Base-by-base conservation (phyloP, 2,329 filamentous ascomycete genomes). In the Pleoardoris graminearum region DNA sequence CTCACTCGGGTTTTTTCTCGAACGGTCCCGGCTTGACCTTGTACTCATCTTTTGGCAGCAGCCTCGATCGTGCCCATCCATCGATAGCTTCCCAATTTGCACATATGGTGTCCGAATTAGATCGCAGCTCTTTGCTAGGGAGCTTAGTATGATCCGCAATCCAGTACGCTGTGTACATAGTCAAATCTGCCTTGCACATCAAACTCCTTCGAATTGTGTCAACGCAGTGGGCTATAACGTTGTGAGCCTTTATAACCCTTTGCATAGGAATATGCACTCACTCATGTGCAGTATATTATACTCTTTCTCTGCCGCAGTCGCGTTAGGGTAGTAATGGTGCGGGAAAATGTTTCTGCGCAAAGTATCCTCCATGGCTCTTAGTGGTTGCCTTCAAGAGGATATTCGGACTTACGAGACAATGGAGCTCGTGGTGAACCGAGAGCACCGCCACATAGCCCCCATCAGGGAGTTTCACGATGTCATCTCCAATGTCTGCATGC, bases 371-470 rank as follows among this genome's bases (percentile, higher is more conserved):
- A 12, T 29, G n/a, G n/a, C n/a, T n/a, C n/a, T n/a, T n/a, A n/a
- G n/a, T n/a, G n/a, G n/a, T n/a, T n/a, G n/a, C n/a, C n/a, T n/a
- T n/a, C n/a, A 29, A 29, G 27, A 29, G 7, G 12, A 7, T 29
- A 29, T 7, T 29, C 27, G 27, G 7, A 30, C 44, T 38, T 19
- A 47, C 44, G 3, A 47, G 44, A 19, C 44, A 47, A 38, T 51
- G 48, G 16, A 51, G 41, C 29, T 51, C 48, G 16, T 44, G 41
- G 21, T 44, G 48, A 17, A 41, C 25, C 3, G 49, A 39, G n/a
- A 52, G 16, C 14, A 52, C 49, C 10, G 29, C 49, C 10, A 41
- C 27, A 14, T 52, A 41, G n/a, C 49, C 43, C 17, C 49, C 49
- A 22, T 25, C 49, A 48, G 41, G 39, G 35, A 52, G 19, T 36